Base-by-base conservation (phyloP, 305 asterid species). In the Withania somnifera region DNA sequence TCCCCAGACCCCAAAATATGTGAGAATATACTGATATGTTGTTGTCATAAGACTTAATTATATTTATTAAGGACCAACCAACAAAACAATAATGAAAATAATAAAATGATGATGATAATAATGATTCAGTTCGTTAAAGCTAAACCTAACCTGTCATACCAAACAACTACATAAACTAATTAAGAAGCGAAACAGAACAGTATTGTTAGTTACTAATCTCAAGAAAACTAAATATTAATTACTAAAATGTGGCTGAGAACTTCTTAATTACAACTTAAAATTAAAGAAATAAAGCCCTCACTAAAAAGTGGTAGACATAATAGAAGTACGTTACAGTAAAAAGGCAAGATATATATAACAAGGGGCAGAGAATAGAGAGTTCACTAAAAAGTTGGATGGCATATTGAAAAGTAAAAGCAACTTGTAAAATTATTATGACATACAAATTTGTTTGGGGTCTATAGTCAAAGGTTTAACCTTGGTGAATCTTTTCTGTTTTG, bases 401-500 rank as follows among this genome's bases (percentile, higher is more conserved):
- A 22, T 28, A 61, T 47, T 73, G 42, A 26, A 73, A 47, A 47
- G 60, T 73, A 73, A 73, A 73, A 73, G 47, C 60, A 73, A 73
- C 60, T 26, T 15, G 79, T 26, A 26, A 47, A 24, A 71, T 26
- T 64, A 73, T 47, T 26, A 73, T 26, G 60, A 13, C 13, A 42
- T 47, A 26, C 17, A 73, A 26, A 14, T 73, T 73, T 73, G 79
- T 73, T 47, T 73, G 79, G 60, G 15, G 15, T 24, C 60, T 73
- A 73, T 79, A 53, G 86, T 83, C 86, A 79, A 79, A 40, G 67
- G 24, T 40, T 58, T 73, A 83, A 66, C 24, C 60, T 47, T 51
- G 26, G 19, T 28, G 36, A 11, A 22, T 52, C 32, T 3, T 11
- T 17, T n/a, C 4, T 30, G 30, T 32, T 7, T 32, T 14, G 47